These are phyloP conservation scores for Diospyros kaki DNA, from an alignment of 148 eudicot genomes.

Conservation along the genomic window DNA sequence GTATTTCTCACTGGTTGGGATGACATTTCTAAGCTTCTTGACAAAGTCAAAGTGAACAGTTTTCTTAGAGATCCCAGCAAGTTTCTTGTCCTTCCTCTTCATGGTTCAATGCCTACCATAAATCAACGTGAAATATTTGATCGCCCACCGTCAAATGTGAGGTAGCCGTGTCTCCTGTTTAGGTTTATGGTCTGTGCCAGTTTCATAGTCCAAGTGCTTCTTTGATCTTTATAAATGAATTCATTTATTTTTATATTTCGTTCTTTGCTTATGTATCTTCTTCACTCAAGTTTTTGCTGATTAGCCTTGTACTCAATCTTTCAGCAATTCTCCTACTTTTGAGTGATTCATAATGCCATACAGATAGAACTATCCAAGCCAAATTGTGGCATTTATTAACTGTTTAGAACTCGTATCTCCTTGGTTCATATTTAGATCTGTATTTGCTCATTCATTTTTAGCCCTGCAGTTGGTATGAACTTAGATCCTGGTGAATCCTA, in stretches of 20 bases:
- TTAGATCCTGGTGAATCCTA: too few species aligned
- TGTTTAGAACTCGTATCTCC: too few species aligned
- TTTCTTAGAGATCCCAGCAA: constrained; percentile 69
- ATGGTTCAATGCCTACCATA: constrained; percentile 96
- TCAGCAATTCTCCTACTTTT: neutral
- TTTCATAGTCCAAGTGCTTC: neutral
- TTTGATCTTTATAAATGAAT: constrained; percentile 1
- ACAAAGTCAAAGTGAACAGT: constrained; percentile 53
- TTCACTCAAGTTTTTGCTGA: neutral
- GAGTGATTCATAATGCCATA: too few species aligned
- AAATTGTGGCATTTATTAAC: too few species aligned
- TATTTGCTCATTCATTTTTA: too few species aligned
- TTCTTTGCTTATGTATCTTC: neutral
- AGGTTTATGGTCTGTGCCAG: neutral
- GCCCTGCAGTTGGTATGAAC: too few species aligned
- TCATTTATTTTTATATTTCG: neutral
- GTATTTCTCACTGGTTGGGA: constrained; percentile 99
- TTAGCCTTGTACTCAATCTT: neutral
- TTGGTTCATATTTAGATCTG: too few species aligned
- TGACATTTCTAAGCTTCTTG: constrained; percentile 90
- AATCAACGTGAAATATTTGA: constrained; percentile 95
- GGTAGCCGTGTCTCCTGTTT: constrained; percentile 30
- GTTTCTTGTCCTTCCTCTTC: constrained; percentile 82
- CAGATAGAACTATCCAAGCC: too few species aligned
- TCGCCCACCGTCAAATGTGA: constrained; percentile 64